Evolutionary conservation across 805 yeast genomes (phyloP), one percentile per base, ranked within the genome.

Genomic region (Isabelozyma gotoi): DNA sequence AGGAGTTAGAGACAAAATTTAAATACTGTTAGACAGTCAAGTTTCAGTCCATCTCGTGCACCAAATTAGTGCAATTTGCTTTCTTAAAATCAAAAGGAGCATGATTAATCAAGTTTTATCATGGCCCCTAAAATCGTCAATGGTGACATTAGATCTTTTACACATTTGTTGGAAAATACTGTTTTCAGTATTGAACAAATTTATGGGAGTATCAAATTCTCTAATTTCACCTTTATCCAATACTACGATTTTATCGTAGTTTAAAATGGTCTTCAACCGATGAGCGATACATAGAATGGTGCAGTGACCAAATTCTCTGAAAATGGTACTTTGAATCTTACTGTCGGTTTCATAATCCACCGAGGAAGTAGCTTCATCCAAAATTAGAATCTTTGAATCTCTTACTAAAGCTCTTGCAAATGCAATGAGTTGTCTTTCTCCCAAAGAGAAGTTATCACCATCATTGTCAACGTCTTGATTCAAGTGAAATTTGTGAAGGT

Each of bases 271-370:
- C 47, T 60, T 67, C 55, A 67, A 58, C 48, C 73, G 56, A 48
- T 67, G 72, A 4, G 72, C 73, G 48, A 67, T 66, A 47, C 71
- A 66, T 48, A 67, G 55, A 18, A 65, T 63, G 5, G 72, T 65
- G 42, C 69, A 60, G 16, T 61, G 55, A 21, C 50, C 45, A 45
- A 67, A 67, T 46, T 65, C 72, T n/a, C 44, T 50, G 5, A 55
- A 53, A 34, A 67, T 64, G 16, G 69, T 64, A 4, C 50, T 48
- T 44, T 67, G 71, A 34, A 67, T 67, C 48, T 63, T 67, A 21
- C 57, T 53, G 45, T 67, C 73, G 10, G 73, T 67, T 43, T 64
- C 68, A 46, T 60, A 67, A 45, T 67, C 73, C 38, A 67, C 72
- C 2, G 68, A 62, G 2, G 69, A 62, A 3, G 72, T 67, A 19